Percentiles rank a stretch among this genome's conserved stretches.
phyloP scores from a whole-genome alignment of 139 green algal genomes.

The Haematococcus lacustris region DNA sequence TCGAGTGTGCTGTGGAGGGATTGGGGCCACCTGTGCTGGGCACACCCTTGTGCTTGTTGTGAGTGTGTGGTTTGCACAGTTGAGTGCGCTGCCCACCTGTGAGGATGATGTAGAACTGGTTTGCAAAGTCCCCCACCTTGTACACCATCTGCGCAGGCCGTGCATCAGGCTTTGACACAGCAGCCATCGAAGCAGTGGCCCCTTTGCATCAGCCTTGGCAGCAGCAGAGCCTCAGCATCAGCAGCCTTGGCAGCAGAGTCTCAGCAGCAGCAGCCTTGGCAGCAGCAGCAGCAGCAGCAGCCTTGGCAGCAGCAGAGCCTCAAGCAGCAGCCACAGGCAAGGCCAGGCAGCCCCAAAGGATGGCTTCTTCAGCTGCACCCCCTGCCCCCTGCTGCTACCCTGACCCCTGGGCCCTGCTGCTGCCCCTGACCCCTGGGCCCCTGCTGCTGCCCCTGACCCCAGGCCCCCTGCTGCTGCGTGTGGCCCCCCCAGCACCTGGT shows the following conservation, averaged over 20 bases:
- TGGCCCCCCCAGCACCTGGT: constrained; percentile 19
- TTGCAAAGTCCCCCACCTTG: constrained; percentile 28
- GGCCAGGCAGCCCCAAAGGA: background rate
- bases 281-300: no score
- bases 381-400: background rate
- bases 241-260: no score
- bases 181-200: background rate
- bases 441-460: background rate
- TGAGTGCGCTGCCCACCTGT: constrained; percentile 15
- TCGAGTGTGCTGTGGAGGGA: background rate
- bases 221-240: no score
- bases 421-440: background rate
- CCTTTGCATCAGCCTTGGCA: background rate
- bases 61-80: background rate
- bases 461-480: background rate
- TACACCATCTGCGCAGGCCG: constrained; percentile 32
- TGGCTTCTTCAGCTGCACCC: background rate
- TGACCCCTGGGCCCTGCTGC: background rate
- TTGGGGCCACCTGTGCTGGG: background rate
- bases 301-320: background rate
- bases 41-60: background rate
- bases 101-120: constrained; percentile 51
- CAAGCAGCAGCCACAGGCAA: background rate
- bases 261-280: no score
- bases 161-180: background rate